Evolutionary conservation across 2,329 filamentous ascomycete species (phyloP).

Genomic region (Xylariaceae sp.): DNA sequence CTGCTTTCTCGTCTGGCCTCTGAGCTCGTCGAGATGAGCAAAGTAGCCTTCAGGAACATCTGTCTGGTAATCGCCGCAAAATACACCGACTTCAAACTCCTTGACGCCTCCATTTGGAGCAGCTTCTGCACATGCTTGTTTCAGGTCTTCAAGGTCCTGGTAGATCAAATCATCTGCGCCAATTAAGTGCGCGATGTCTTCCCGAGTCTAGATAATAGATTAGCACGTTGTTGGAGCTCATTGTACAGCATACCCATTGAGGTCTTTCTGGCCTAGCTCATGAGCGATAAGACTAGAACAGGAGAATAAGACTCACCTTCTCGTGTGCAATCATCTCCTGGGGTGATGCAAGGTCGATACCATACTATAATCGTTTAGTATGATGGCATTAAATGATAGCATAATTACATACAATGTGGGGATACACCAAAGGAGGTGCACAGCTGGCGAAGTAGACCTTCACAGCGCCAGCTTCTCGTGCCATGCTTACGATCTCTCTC

Average conservation of each 20-base stretch:
- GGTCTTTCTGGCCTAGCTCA: not conserved
- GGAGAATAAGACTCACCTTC: slow-evolving; percentile 54
- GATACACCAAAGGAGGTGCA: slow-evolving; percentile 81
- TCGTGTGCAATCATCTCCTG: slow-evolving; percentile 75
- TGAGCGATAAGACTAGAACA: not conserved
- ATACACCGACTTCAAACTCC: slow-evolving; percentile 89
- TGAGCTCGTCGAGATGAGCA: slow-evolving; percentile 74
- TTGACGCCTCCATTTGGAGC: slow-evolving; percentile 56
- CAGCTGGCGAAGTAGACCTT: slow-evolving; percentile 86
- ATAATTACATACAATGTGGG: slow-evolving; percentile 75
- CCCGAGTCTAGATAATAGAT: slow-evolving; percentile 26
- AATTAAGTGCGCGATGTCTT: slow-evolving; percentile 56
- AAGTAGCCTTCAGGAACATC: slow-evolving; percentile 82
- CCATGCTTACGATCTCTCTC: slow-evolving; percentile 82
- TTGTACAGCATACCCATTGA: no score
- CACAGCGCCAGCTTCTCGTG: slow-evolving; percentile 79
- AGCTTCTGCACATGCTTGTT: slow-evolving; percentile 76
- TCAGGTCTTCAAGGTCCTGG: slow-evolving; percentile 79
- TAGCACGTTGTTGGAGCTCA: not conserved
- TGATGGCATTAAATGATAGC: not conserved
- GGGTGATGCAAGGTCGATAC: slow-evolving; percentile 74
- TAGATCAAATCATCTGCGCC: slow-evolving; percentile 80
- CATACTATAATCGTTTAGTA: slow-evolving; percentile 31
- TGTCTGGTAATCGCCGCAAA: slow-evolving; percentile 87
- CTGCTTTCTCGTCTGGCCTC: slow-evolving; percentile 71